Conservation (phyloP, 1,139 yeast genomes). For the Eremothecium gossypii region DNA sequence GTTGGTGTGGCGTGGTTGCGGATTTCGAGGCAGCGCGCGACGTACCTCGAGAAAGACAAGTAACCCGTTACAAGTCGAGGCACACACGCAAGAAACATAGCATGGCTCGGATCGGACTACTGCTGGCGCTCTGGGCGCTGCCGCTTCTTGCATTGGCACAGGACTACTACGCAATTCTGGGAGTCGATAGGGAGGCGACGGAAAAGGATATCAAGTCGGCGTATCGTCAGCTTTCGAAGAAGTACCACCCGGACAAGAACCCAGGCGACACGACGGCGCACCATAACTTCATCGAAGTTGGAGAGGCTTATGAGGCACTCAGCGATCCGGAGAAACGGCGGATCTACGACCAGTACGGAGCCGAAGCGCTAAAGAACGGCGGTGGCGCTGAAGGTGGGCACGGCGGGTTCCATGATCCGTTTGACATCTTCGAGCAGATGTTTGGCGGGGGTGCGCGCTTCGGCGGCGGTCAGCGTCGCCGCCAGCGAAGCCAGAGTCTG, state of each 20-base stretch:
- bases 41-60: too few species aligned
- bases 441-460: conserved; percentile 49
- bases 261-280: conserved; percentile 74
- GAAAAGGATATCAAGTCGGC: conserved; percentile 84
- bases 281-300: conserved; percentile 77
- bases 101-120: conserved; percentile 4
- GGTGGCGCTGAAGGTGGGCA: conserved; percentile 34
- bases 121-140: conserved; percentile 9
- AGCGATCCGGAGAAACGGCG: conserved; percentile 63
- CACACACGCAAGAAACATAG: too few species aligned
- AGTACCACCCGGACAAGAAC: conserved; percentile 93
- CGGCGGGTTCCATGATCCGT: conserved; percentile 43
- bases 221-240: conserved; percentile 72
- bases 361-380: conserved; percentile 58
- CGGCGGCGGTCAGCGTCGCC: conserved; percentile 34
- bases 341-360: conserved; percentile 73
- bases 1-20: not conserved
- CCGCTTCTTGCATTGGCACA: conserved; percentile 18
- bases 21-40: too few species aligned
- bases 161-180: conserved; percentile 48
- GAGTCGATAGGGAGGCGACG: conserved; percentile 55
- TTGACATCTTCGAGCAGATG: conserved; percentile 63
- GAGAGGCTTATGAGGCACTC: conserved; percentile 88
- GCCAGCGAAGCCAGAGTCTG: conserved; percentile 58
- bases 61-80: too few species aligned